Evolutionary conservation across 73 alveolate species (phyloP).

Genomic region (Tetrahymena thermophila): DNA sequence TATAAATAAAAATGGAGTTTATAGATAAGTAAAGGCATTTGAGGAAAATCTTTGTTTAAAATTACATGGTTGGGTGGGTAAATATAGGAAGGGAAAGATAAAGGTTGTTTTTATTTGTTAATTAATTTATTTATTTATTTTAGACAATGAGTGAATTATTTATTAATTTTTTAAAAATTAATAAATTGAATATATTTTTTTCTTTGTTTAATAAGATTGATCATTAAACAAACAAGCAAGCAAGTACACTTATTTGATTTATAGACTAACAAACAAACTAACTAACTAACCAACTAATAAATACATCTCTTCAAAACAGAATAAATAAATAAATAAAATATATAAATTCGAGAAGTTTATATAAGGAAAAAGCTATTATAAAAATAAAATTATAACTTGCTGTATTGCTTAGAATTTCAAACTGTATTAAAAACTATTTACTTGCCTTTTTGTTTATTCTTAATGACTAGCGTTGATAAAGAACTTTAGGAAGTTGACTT

Average conservation of each 20-base stretch:
- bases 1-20: neutral
- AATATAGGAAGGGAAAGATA: neutral
- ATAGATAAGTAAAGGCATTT: neutral
- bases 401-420: neutral
- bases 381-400: neutral
- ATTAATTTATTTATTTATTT: neutral
- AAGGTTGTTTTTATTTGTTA: neutral
- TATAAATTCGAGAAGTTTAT: neutral
- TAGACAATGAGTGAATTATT: neutral
- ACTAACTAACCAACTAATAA: no score
- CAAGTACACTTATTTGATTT: neutral
- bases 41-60: neutral
- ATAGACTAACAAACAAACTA: no score
- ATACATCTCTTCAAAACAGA: neutral
- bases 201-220: neutral
- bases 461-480: neutral
- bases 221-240: neutral
- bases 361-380: neutral
- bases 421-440: neutral
- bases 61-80: neutral
- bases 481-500: neutral
- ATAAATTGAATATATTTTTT: neutral
- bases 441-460: neutral
- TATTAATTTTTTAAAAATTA: no score
- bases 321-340: no score